Evolutionary conservation across 2,329 filamentous ascomycete species (phyloP), one percentile per base, ranked within the genome.

Genomic region (Hypoxylon sp.): DNA sequence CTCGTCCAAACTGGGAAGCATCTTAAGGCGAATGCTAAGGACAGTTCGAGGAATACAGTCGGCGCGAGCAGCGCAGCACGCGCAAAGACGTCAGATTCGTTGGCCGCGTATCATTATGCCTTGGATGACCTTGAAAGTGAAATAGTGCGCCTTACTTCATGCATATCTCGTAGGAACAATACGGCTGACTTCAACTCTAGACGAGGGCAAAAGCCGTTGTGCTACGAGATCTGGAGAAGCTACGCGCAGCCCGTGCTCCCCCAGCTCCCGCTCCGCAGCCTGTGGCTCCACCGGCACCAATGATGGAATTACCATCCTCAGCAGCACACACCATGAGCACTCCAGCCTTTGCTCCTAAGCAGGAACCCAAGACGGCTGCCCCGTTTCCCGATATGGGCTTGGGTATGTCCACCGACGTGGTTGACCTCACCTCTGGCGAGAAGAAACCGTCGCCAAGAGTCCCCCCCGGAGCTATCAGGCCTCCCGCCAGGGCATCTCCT

Each of bases 1-100:
- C 82, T 89, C 24, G 80, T 89, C 12, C 84, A 88, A 73, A 85
- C 84, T 1, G 86, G 85, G 14, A 89, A 86, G 72, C 84, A 85
- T 16, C 77, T 89, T 11, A 84, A 80, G 50, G 77, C 82, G 1
- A 82, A 81, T 36, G 77, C 78, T 28, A 82, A 80, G 68, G 82
- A 85, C 67, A 79, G 80, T 12, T 77, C 80, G 40, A 80, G 78
- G 61, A 78, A 78, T 44, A 64, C 78, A 14, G 71, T 73, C 14
- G 76, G 74, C 14, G 69, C 72, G 12, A 72, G 72, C 73, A 66
- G 73, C 71, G 38, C 75, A 71, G 72, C 75, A 60, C 79, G 80
- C 55, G 73, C 77, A 45, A 84, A 82, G 70, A 74, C 86, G 57
- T 77, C 80, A 30, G 82, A 84, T 42, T 79, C 80, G n/a, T 79